phyloP scores from a whole-genome alignment of 768 basidiomycete genomes.

The Lentinula detonsa region DNA sequence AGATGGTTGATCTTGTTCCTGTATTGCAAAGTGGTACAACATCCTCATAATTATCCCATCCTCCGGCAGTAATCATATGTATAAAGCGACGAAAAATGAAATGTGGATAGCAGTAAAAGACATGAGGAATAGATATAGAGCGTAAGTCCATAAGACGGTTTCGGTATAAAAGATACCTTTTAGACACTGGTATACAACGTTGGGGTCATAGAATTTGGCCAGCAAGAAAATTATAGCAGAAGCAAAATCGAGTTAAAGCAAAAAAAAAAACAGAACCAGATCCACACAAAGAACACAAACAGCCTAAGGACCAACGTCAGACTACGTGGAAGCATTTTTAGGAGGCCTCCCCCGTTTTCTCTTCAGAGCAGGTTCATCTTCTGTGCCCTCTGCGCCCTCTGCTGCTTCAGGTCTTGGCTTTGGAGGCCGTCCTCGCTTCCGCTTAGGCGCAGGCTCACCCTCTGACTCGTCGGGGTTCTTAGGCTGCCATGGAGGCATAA shows the following conservation, averaged over 20 bases:
- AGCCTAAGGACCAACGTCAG: constrained; percentile 6
- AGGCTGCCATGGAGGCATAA: constrained; percentile 5
- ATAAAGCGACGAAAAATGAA: constrained; percentile 22
- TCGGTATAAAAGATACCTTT: not conserved
- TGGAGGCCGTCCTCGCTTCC: constrained; percentile 70
- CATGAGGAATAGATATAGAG: constrained; percentile 20
- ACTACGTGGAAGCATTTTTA: constrained; percentile 36
- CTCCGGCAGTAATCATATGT: constrained; percentile 25
- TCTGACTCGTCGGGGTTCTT: constrained; percentile 15
- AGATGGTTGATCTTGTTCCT: not conserved
- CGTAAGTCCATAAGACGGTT: constrained; percentile 3
- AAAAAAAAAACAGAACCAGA: not conserved
- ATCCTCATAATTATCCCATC: constrained; percentile 6
- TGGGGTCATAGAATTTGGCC: not conserved
- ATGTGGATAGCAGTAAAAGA: constrained; percentile 13
- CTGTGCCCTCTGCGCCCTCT: constrained; percentile 30
- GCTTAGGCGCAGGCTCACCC: constrained; percentile 52
- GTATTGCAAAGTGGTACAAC: not conserved
- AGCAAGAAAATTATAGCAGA: constrained; percentile 7
- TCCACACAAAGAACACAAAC: not conserved
- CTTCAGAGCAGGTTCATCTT: constrained; percentile 46
- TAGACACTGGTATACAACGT: constrained; percentile 2
- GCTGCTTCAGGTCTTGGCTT: constrained; percentile 46
- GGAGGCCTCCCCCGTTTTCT: constrained; percentile 75
- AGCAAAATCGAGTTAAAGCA: constrained; percentile 14